Evolutionary conservation across 2,329 filamentous ascomycete genomes (phyloP).

Genomic region (Exophiala oligosperma): DNA sequence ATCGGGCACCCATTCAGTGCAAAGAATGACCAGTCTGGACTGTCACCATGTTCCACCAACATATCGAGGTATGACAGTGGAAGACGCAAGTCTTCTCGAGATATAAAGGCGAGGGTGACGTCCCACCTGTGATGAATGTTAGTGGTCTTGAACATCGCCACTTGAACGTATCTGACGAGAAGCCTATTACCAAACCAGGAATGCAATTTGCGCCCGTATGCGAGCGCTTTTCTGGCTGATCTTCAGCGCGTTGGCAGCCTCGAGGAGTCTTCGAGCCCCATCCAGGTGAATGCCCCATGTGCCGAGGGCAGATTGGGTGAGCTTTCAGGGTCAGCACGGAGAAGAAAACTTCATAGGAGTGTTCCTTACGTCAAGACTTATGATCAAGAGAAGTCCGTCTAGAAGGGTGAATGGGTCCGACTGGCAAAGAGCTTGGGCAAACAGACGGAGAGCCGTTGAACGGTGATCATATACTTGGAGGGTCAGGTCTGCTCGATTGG

Average conservation of each 20-base stretch:
- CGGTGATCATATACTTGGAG: constrained; percentile 23
- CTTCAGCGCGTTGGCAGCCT: constrained; percentile 22
- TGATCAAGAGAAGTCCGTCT: constrained; percentile 35
- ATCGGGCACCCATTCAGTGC: constrained; percentile 37
- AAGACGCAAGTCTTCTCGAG: constrained; percentile 32
- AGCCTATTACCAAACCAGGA: constrained; percentile 34
- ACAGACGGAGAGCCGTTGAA: constrained; percentile 31
- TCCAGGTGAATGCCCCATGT: constrained; percentile 33
- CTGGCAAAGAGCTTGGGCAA: constrained; percentile 24
- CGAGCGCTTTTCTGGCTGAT: constrained; percentile 23
- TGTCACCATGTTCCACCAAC: constrained; percentile 24
- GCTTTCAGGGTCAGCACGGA: constrained; percentile 28
- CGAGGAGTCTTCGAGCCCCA: constrained; percentile 30
- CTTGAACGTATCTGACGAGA: background rate
- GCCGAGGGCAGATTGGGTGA: constrained; percentile 37
- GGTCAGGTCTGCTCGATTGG: background rate
- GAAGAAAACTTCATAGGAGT: background rate
- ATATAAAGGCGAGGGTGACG: constrained; percentile 36
- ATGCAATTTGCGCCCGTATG: constrained; percentile 33
- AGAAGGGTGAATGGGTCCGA: constrained; percentile 20
- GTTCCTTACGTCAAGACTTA: constrained; percentile 36
- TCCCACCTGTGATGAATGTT: constrained; percentile 26
- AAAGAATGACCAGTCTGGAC: constrained; percentile 34
- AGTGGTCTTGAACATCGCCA: background rate
- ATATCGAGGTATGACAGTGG: constrained; percentile 28